phyloP scores from a whole-genome alignment of 805 yeast genomes.

The Candida schatavii region DNA sequence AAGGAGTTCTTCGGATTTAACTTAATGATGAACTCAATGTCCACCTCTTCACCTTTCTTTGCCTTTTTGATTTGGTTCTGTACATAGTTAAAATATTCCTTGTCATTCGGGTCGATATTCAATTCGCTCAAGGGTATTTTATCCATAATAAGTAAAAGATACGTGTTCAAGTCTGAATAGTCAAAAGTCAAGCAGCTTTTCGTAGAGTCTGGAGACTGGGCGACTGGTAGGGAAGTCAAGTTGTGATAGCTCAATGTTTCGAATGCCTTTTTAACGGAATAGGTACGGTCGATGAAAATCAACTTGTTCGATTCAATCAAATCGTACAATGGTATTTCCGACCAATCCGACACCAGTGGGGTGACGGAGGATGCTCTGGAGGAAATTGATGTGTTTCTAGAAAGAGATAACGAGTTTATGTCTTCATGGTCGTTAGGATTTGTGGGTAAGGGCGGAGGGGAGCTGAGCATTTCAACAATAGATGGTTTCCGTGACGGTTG shows the following conservation, averaged over 20 bases:
- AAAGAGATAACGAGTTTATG: slow-evolving; percentile 35
- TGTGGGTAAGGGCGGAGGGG: slow-evolving; percentile 68
- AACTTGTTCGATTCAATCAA: slow-evolving; percentile 77
- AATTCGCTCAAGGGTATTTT: slow-evolving; percentile 47
- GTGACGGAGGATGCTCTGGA: slow-evolving; percentile 23
- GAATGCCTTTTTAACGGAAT: slow-evolving; percentile 86
- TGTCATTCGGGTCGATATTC: slow-evolving; percentile 19
- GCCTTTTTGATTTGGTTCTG: slow-evolving; percentile 54
- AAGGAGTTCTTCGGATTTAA: slow-evolving; percentile 88
- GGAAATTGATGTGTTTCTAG: slow-evolving; percentile 32
- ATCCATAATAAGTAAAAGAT: slow-evolving; percentile 78
- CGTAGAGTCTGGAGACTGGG: slow-evolving; percentile 49
- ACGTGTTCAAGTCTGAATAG: slow-evolving; percentile 86
- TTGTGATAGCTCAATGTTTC: slow-evolving; percentile 69
- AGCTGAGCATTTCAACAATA: slow-evolving; percentile 69
- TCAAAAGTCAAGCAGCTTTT: slow-evolving; percentile 79
- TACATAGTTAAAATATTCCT: slow-evolving; percentile 38
- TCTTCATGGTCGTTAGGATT: slow-evolving; percentile 37
- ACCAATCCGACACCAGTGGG: slow-evolving; percentile 54
- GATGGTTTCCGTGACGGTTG: slow-evolving; percentile 50
- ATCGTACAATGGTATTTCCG: slow-evolving; percentile 65
- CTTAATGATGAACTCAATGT: slow-evolving; percentile 83
- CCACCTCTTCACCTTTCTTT: slow-evolving; percentile 84
- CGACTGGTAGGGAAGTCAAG: slow-evolving; percentile 84
- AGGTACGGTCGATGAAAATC: slow-evolving; percentile 60